phyloP scores from a whole-genome alignment of 73 alveolate genomes.

The Tetrahymena elliotti region DNA sequence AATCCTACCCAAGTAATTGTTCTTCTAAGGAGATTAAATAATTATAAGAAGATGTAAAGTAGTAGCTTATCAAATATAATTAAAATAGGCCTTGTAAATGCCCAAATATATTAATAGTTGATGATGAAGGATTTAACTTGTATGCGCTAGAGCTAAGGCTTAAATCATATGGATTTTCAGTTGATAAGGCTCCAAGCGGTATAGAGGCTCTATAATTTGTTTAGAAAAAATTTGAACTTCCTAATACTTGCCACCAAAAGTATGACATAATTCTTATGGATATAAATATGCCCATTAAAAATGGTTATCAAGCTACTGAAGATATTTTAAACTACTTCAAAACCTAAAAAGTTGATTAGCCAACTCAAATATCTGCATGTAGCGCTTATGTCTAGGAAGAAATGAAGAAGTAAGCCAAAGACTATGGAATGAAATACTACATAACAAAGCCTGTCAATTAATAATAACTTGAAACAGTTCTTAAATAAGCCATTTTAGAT shows the following conservation, averaged over 20 bases:
- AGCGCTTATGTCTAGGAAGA: background rate
- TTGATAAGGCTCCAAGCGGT: background rate
- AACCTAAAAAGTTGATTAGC: background rate
- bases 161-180: background rate
- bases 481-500: background rate
- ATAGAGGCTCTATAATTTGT: background rate
- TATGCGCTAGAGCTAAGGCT: background rate
- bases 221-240: background rate
- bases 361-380: background rate
- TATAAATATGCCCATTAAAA: background rate
- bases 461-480: background rate
- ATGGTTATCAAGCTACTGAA: background rate
- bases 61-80: background rate
- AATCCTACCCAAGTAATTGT: background rate
- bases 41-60: background rate
- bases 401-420: background rate
- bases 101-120: background rate
- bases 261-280: background rate
- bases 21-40: background rate
- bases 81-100: background rate
- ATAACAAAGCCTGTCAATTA: background rate
- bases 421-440: background rate
- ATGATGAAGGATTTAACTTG: background rate
- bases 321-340: background rate
- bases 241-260: background rate